A percentile compares a stretch with the other conserved stretches of the same genome.
Conservation (phyloP, 2,329 filamentous ascomycete species). For the Claviceps quebecensis region DNA sequence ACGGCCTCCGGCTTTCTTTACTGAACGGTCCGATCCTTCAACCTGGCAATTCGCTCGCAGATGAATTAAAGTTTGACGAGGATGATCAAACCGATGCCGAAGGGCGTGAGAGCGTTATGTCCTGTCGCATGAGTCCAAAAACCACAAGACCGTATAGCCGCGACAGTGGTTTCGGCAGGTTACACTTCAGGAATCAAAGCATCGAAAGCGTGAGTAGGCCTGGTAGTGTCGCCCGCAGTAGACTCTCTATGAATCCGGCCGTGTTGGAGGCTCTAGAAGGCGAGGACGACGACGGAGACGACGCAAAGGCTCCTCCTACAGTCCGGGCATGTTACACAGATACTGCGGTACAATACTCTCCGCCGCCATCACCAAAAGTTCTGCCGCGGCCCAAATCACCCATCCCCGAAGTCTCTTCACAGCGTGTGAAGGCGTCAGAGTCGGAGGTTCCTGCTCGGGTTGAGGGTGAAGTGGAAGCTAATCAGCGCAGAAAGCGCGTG, state of each 20-base stretch:
- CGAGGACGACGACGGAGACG: constrained; percentile 39
- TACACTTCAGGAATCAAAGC: constrained; percentile 43
- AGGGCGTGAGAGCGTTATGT: constrained; percentile 48
- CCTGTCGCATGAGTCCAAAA: constrained; percentile 27
- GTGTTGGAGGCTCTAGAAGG: constrained; percentile 43
- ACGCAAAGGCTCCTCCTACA: constrained; percentile 18
- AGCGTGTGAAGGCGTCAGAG: constrained; percentile 26
- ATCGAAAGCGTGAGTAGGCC: constrained; percentile 42
- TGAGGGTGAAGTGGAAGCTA: constrained; percentile 54
- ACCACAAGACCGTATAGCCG: constrained; percentile 43
- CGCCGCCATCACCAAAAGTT: constrained; percentile 57
- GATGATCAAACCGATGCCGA: constrained; percentile 57
- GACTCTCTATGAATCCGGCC: constrained; percentile 36
- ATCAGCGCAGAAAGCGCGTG: constrained; percentile 58
- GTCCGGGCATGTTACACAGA: constrained; percentile 51
- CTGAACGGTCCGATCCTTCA: constrained; percentile 42
- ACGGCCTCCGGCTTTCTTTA: constrained; percentile 61
- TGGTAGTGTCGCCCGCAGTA: constrained; percentile 40
- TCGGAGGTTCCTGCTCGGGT: constrained; percentile 28
- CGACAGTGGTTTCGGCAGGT: constrained; percentile 35
- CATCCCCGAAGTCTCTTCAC: constrained; percentile 23
- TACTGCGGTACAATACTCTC: constrained; percentile 69
- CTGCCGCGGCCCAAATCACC: constrained; percentile 25
- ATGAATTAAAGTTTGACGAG: constrained; percentile 80
- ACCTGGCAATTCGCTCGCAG: constrained; percentile 67